These are phyloP conservation scores for Dothiorella sarmentorum DNA, from an alignment of 2,329 filamentous ascomycete species.

Conservation along the genomic window DNA sequence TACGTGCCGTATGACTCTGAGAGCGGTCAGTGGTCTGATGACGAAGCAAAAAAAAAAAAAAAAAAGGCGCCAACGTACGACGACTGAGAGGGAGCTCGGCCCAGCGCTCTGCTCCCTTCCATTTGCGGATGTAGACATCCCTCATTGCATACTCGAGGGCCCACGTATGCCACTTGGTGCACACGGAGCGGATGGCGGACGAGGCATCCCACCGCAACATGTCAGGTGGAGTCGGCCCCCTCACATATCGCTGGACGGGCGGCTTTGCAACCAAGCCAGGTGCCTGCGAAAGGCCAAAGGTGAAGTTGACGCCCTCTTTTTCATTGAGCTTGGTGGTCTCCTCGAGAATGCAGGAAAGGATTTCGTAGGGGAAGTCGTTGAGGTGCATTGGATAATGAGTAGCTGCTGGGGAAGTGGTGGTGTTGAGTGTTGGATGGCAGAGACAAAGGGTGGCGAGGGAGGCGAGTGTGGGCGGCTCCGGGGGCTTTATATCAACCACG, in stretches of 20 bases:
- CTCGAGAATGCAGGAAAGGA: constrained; percentile 51
- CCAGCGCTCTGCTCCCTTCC: constrained; percentile 53
- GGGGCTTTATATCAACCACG: constrained; percentile 16
- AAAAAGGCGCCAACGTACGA: constrained; percentile 17
- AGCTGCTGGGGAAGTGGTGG: background rate
- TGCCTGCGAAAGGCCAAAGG: constrained; percentile 52
- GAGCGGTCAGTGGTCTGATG: background rate
- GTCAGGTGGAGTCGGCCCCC: constrained; percentile 50
- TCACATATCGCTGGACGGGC: constrained; percentile 48
- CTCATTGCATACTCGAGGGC: constrained; percentile 49
- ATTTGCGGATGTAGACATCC: constrained; percentile 50
- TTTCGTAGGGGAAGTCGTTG: constrained; percentile 51
- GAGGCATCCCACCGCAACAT: constrained; percentile 52
- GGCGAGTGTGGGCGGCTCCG: background rate
- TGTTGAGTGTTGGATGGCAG: background rate
- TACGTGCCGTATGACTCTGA: constrained; percentile 44
- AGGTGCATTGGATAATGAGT: constrained; percentile 41
- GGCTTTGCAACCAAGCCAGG: constrained; percentile 45
- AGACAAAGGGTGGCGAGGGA: constrained; percentile 15
- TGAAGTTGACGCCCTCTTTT: constrained; percentile 47
- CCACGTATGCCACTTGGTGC: constrained; percentile 53
- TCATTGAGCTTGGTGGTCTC: constrained; percentile 48
- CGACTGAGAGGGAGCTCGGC: constrained; percentile 46
- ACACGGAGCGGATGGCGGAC: constrained; percentile 47
- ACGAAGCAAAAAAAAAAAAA: background rate